These are phyloP conservation scores for Sarcocystis neurona DNA, from an alignment of 169 alveolate genomes.

Conservation along the genomic window DNA sequence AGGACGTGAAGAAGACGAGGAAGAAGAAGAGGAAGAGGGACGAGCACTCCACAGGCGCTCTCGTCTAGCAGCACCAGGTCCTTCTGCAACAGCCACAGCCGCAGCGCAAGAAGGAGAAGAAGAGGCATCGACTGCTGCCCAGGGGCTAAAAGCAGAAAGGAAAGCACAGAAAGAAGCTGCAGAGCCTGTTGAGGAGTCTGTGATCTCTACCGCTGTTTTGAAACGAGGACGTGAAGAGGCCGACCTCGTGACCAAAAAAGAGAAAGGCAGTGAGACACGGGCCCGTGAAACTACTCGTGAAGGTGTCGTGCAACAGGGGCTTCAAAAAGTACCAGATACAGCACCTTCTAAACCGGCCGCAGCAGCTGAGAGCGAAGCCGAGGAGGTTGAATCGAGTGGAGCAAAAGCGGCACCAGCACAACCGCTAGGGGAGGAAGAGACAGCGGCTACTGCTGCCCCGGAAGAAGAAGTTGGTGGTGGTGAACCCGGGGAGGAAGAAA, in stretches of 20 bases:
- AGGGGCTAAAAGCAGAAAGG: background rate
- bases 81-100: background rate
- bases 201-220: no score
- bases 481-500: constrained; percentile 16
- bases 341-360: background rate
- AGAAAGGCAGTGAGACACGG: no score
- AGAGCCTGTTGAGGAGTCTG: no score
- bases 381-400: background rate
- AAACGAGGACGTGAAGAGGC: no score
- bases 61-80: background rate
- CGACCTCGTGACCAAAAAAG: no score
- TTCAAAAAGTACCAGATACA: no score
- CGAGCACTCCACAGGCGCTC: background rate
- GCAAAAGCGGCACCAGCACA: constrained; percentile 19
- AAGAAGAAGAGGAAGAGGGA: background rate
- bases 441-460: constrained; percentile 16
- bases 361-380: background rate
- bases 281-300: background rate
- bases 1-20: background rate
- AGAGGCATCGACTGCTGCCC: background rate
- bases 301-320: no score
- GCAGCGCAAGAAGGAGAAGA: background rate
- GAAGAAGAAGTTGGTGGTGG: background rate
- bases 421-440: background rate
- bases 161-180: background rate